Evolutionary conservation across 176 grass and related monocot species (phyloP).

Genomic region (Calamus simplicifolius): DNA sequence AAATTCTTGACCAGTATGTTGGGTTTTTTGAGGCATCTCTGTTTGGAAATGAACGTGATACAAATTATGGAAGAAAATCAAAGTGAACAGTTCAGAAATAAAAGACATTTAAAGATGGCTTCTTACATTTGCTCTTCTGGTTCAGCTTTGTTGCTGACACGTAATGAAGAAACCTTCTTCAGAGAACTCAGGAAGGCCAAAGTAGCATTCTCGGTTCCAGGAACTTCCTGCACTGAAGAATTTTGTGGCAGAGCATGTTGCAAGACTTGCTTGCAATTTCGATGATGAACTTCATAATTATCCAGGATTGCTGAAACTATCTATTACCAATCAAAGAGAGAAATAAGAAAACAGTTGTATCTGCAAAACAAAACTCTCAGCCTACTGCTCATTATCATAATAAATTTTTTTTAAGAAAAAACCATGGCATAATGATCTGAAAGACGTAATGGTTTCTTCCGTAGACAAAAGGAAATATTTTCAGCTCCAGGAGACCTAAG

Average conservation of each 20-base stretch:
- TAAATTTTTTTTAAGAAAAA: no score
- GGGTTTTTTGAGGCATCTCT: conserved; percentile 65
- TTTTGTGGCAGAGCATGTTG: not conserved
- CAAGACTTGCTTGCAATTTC: conserved; percentile 2
- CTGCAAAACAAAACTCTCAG: no score
- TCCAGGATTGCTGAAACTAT: conserved; percentile 55
- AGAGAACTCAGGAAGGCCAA: conserved; percentile 27
- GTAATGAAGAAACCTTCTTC: conserved; percentile 25
- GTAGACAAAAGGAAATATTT: no score
- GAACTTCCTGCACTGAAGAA: conserved; percentile 47
- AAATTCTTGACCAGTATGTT: conserved; percentile 70
- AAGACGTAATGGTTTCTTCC: no score
- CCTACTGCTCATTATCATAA: no score
- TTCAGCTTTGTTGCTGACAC: conserved; percentile 39
- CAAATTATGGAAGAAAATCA: not conserved
- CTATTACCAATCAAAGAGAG: conserved; percentile 21
- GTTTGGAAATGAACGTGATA: conserved; percentile 22
- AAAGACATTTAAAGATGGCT: conserved; percentile 7
- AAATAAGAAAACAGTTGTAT: no score
- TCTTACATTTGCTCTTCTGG: conserved; percentile 35
- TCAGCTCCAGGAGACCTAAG: no score
- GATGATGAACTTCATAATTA: conserved; percentile 50
- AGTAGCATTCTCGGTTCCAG: conserved; percentile 43
- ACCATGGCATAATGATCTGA: no score
- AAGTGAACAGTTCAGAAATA: not conserved